Base-by-base conservation (phyloP, 129 eudicot genomes). In the Deinandra increscens region DNA sequence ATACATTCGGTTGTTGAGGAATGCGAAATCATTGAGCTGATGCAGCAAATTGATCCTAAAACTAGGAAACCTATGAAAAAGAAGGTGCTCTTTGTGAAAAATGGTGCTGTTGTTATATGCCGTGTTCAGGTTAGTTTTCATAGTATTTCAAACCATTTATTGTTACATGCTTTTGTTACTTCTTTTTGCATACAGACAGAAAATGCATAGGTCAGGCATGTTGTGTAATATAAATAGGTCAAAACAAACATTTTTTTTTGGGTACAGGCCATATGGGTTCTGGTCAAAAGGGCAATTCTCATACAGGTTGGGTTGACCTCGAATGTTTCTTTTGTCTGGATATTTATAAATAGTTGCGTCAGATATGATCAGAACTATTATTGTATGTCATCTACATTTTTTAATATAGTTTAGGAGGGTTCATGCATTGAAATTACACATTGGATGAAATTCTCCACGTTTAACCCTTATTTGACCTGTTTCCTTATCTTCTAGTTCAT, bases 1-100 rank as follows among this genome's bases (percentile, higher is more conserved):
- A 84, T 92, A 66, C 98, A 92, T 77, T 69, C 98, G 48, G 89
- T 92, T 64, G 91, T 86, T 44, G 98, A 92, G 79, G 98, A 92
- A 83, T 92, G 98, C 61, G 98, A 92, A 80, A 88, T 92, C 81
- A 79, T 92, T 60, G 98, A 92, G 73, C 76, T 92, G 82, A 78
- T 82, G 69, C 83, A 78, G 42, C 95, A 92, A 80, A 88, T 92
- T 71, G 98, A 92, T 70, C 85, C 83, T 23, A 92, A 88, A 80
- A 92, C 96, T 3, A 85, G 74, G 70, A 88, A 92, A 29, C 91
- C 95, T 36, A 76, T 83, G 86, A 92, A 86, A 71, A 86, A 78
- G 86, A 92, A 84, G 70, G 81, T 87, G 62, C 91, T 92, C 22
- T 92, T 92, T 66, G 98, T 92, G 64, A 92, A 92, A 75, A 84